These are phyloP conservation scores for Citrus reticulata DNA, from an alignment of 345 rosid genomes.

Conservation along the genomic window DNA sequence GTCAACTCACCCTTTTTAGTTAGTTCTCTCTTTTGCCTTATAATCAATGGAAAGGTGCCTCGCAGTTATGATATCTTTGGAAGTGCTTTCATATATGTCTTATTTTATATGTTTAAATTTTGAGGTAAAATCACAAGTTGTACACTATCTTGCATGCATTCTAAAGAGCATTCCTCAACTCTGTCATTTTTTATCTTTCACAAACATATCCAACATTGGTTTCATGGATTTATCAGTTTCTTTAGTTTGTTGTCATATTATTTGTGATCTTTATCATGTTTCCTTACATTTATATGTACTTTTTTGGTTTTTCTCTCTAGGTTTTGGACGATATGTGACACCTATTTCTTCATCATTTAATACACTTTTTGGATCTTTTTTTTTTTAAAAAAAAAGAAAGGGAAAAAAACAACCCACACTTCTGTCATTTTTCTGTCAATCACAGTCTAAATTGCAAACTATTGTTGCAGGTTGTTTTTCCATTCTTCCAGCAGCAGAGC, in stretches of 20 bases:
- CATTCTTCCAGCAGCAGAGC: conserved; percentile 88
- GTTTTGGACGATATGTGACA: not conserved
- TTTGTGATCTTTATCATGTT: conserved; percentile 5
- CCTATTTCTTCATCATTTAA: not conserved
- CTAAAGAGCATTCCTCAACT: not conserved
- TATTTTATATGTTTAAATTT: not conserved
- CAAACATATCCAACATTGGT: not conserved
- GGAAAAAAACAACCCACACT: not conserved
- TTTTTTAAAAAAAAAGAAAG: too few species aligned
- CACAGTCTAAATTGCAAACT: not conserved
- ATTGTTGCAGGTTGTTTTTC: conserved; percentile 84
- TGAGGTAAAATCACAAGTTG: not conserved
- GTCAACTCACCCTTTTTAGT: not conserved
- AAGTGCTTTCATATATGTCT: not conserved
- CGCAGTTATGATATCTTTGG: not conserved
- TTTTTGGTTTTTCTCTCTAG: not conserved
- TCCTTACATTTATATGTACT: not conserved
- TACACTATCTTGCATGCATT: not conserved
- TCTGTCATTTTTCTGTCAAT: not conserved
- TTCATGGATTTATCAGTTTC: not conserved
- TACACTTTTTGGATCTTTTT: not conserved
- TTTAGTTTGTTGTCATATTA: conserved; percentile 1
- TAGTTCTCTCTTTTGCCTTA: not conserved
- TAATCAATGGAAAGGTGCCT: not conserved
- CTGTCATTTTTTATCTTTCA: not conserved